Base-by-base conservation (phyloP, 768 basidiomycete species). In the Polyporus arcularius region DNA sequence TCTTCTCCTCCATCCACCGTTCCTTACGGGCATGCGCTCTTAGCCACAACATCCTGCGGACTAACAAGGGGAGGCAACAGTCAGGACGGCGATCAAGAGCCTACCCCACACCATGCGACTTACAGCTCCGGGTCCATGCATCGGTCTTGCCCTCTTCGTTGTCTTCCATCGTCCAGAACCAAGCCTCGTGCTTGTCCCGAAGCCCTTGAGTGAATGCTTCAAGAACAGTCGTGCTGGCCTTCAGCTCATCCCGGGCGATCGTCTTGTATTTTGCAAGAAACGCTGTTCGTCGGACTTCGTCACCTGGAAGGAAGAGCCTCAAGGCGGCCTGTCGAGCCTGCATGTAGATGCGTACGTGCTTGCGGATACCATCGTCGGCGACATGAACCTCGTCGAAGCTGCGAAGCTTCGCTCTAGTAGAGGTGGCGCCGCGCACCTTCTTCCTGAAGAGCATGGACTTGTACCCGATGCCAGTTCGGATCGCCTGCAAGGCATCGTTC, bases 91-190 rank as follows among this genome's bases (percentile, higher is more conserved):
- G n/a, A n/a, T n/a, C n/a, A n/a, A n/a, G n/a, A n/a, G n/a, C n/a
- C n/a, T n/a, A n/a, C n/a, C n/a, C n/a, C n/a, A n/a, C n/a, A n/a
- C n/a, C n/a, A n/a, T n/a, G n/a, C n/a, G n/a, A 45, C 43, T 9
- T 7, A 45, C 43, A 45, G 43, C 21, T n/a, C 14, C 21, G 6
- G 2, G n/a, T 45, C 43, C 43, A 45, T 7, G 3, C 43, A 3
- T n/a, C n/a, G 2, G 7, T n/a, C 2, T 3, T 16, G 1, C 1
- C 8, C 3, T 16, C 2, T 16, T 1, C 14, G 1, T 2, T 3
- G 16, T 45, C 43, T n/a, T 45, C 43, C n/a, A 45, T 45, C 7
- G 3, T 8, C 50, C 50, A 51, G 9, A 51, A 30, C 50, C 50
- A 51, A 3, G 50, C 26, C 3, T 5, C 31, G 3, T 35, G 31